phyloP scores from a whole-genome alignment of 345 rosid genomes.

The Eutrema japonicum region DNA sequence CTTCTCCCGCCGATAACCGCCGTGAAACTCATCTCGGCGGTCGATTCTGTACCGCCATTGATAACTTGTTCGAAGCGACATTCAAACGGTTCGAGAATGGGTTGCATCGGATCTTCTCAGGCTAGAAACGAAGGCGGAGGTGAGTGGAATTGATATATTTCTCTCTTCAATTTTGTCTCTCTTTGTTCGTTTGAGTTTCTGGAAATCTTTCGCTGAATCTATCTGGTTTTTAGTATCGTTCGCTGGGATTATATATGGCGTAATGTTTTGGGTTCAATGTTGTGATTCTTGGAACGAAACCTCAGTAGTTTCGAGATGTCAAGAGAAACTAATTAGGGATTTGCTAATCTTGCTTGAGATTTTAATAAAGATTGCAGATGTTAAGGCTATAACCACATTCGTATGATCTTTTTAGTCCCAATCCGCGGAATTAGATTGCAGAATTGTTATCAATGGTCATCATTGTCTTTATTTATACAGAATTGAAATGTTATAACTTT shows the following conservation, averaged over 20 bases:
- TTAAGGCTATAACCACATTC: neutral
- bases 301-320: neutral
- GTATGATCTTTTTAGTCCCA: neutral
- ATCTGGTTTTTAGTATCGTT: too few relatives aligned
- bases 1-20: constrained; percentile 8
- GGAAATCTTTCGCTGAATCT: too few relatives aligned
- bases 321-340: neutral
- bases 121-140: constrained; percentile 36
- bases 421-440: neutral
- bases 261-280: neutral
- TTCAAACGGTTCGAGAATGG: constrained; percentile 29
- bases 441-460: neutral
- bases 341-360: neutral
- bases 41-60: constrained; percentile 10
- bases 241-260: too few relatives aligned
- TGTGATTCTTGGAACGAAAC: neutral
- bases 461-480: too few relatives aligned
- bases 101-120: constrained; percentile 42
- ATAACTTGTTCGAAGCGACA: neutral
- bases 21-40: neutral
- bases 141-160: neutral
- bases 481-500: neutral
- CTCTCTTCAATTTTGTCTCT: neutral
- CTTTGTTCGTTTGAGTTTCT: neutral
- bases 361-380: neutral